phyloP scores from a whole-genome alignment of 768 basidiomycete species.

The Lactarius deliciosus region DNA sequence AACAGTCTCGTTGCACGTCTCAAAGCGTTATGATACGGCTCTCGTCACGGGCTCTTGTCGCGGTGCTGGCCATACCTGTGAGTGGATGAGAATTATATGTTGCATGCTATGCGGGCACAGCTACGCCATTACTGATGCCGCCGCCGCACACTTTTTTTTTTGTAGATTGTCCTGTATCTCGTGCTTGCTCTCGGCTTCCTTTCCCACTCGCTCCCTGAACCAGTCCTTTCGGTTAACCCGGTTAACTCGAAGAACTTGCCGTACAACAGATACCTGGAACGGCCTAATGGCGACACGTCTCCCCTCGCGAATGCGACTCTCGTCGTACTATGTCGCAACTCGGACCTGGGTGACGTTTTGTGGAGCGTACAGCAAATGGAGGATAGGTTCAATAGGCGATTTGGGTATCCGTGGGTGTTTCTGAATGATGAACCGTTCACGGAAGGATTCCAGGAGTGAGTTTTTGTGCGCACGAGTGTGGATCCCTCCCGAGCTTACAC shows the following conservation, averaged over 20 bases:
- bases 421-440: conserved; percentile 83
- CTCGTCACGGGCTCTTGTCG: neutral
- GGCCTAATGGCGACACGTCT: neutral
- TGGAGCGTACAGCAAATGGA: conserved; percentile 75
- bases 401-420: conserved; percentile 83
- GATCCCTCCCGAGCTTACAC: neutral
- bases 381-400: conserved; percentile 79
- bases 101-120: neutral
- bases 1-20: neutral
- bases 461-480: conserved; percentile 11
- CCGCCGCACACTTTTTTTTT: no score
- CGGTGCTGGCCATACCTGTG: neutral
- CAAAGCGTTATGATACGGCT: neutral
- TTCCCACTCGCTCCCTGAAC: neutral
- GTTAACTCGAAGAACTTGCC: neutral
- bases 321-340: conserved; percentile 61
- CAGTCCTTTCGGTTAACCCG: neutral
- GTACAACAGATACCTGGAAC: neutral
- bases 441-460: conserved; percentile 68
- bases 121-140: neutral
- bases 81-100: neutral
- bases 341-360: conserved; percentile 56
- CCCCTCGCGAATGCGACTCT: conserved; percentile 37
- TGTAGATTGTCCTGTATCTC: neutral
- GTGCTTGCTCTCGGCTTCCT: neutral